Percentiles rank a stretch among this genome's conserved stretches.
These are phyloP conservation scores for Botrytis pseudocinerea DNA, from an alignment of 2,329 filamentous ascomycete genomes.

Conservation along the genomic window DNA sequence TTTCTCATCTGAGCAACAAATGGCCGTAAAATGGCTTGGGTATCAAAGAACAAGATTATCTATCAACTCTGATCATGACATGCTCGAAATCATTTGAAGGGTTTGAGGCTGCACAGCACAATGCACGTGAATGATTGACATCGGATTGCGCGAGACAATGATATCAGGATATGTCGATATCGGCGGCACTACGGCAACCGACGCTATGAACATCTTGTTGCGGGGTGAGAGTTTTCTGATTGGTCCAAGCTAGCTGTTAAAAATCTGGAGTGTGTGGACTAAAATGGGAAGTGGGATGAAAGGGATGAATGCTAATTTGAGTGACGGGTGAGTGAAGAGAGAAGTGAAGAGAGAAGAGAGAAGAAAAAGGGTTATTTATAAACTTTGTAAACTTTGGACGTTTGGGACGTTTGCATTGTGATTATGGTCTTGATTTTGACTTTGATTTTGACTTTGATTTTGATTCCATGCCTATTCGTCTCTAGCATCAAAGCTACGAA, in stretches of 20 bases:
- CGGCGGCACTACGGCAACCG: neutral
- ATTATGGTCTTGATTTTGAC: too few relatives aligned
- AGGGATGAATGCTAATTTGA: neutral
- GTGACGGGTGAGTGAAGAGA: neutral
- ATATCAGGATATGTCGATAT: neutral
- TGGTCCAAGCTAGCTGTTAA: slow-evolving; percentile 1
- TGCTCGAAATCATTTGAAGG: neutral
- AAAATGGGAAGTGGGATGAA: slow-evolving; percentile 5
- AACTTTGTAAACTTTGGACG: neutral
- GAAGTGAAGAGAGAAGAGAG: neutral
- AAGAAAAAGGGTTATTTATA: neutral
- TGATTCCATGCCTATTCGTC: neutral
- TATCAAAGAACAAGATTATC: neutral
- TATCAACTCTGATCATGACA: neutral
- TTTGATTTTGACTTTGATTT: too few relatives aligned
- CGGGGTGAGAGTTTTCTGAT: slow-evolving; percentile 12
- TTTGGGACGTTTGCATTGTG: neutral
- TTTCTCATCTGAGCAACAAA: slow-evolving; percentile 21
- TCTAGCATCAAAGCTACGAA: neutral
- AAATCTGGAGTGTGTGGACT: slow-evolving; percentile 11
- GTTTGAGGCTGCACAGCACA: neutral
- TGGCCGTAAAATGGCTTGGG: neutral
- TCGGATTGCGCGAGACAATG: slow-evolving; percentile 6
- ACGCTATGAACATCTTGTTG: neutral
- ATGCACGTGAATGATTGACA: neutral